Evolutionary conservation across 2,329 filamentous ascomycete species (phyloP).

Genomic region (Apiospora kogelbergensis): DNA sequence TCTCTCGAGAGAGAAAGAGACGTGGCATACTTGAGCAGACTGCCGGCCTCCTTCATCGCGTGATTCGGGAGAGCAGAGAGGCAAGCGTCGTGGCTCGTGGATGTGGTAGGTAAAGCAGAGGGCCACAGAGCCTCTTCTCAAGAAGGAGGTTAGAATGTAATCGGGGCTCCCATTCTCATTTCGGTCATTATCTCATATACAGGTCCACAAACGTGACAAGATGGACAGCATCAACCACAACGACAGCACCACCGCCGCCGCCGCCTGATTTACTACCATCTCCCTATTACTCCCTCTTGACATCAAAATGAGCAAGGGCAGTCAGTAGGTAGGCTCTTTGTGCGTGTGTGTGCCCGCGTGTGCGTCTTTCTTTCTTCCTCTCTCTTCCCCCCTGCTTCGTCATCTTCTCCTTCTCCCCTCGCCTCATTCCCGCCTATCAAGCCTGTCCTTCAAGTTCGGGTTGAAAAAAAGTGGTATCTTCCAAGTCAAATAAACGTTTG

Average conservation of each 20-base stretch:
- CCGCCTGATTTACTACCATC: neutral
- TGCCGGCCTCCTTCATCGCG: neutral
- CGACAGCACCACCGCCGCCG: neutral
- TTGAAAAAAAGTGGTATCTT: slow-evolving; percentile 12
- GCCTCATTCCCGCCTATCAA: neutral
- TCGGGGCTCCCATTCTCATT: slow-evolving; percentile 13
- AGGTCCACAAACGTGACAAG: neutral
- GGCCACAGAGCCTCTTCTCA: neutral
- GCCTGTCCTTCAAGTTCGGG: slow-evolving; percentile 1
- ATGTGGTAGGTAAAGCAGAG: neutral
- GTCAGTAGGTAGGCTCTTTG: neutral
- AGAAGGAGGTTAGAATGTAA: neutral
- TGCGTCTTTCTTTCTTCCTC: neutral
- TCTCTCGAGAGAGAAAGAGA: too few species aligned
- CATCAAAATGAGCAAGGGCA: neutral
- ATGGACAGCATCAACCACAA: neutral
- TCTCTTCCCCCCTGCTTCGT: too few species aligned
- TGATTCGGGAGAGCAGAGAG: neutral
- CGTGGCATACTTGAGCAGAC: too few species aligned
- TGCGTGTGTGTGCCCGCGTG: neutral
- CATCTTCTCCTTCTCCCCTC: neutral
- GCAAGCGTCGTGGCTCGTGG: neutral
- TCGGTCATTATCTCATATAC: slow-evolving; percentile 13
- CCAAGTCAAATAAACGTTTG: neutral
- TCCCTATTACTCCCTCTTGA: neutral